Conservation (phyloP, 225 moss, liverwort and hornwort genomes). For the Polytrichum commune region DNA sequence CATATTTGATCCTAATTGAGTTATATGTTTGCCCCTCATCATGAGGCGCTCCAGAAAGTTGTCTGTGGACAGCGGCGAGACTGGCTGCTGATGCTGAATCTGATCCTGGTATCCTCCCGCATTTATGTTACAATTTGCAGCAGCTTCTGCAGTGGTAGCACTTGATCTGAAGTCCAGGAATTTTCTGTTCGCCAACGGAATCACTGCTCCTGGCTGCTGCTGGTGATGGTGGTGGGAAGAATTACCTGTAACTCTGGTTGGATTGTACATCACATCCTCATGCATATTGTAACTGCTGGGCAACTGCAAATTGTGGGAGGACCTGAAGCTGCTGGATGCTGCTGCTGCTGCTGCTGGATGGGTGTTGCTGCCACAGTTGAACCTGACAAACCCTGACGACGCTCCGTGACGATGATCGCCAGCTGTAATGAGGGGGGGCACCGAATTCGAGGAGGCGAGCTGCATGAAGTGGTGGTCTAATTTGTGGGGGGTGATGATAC, state of each 20-base stretch:
- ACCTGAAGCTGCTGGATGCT: no score
- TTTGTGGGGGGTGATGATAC: no score
- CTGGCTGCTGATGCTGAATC: conserved; percentile 10
- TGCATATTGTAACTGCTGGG: background rate
- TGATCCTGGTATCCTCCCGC: conserved; percentile 17
- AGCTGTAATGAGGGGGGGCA: background rate
- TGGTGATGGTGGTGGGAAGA: conserved; percentile 2
- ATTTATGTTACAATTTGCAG: conserved; percentile 5
- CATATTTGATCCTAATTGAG: background rate
- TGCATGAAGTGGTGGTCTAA: no score
- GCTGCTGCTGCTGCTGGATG: no score
- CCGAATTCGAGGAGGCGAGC: background rate
- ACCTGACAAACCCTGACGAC: conserved; percentile 16
- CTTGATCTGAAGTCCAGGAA: conserved; percentile 18
- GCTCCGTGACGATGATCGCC: background rate
- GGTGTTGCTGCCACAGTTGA: background rate
- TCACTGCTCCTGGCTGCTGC: background rate
- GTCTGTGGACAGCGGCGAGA: conserved; percentile 9
- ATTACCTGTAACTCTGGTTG: conserved; percentile 30
- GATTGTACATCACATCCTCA: conserved; percentile 48
- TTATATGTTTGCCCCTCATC: conserved; percentile 17
- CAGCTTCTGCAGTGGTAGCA: background rate
- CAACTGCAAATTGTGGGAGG: no score
- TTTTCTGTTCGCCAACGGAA: background rate
- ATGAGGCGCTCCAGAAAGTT: conserved; percentile 55